Percentiles rank a stretch among this genome's conserved stretches.
Evolutionary conservation across 2,329 filamentous ascomycete genomes (phyloP).

Genomic region (Calycina marina): DNA sequence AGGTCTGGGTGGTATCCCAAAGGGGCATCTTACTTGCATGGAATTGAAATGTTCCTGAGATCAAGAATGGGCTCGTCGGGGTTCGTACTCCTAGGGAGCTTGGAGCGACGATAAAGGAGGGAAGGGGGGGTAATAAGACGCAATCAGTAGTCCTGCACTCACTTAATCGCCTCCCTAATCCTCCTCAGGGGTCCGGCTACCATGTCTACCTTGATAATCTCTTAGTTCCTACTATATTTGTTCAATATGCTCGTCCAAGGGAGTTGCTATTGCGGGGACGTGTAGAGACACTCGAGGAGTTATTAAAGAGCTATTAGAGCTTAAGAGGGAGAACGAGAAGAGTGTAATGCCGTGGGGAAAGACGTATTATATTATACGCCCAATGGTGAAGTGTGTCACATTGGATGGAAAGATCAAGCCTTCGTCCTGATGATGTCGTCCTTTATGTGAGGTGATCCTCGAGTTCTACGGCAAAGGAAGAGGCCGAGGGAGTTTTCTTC

Average conservation of each 20-base stretch:
- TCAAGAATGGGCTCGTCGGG: neutral
- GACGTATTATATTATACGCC: slow-evolving; percentile 1
- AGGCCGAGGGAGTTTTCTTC: slow-evolving; percentile 2
- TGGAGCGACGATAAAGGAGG: neutral
- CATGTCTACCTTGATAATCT: slow-evolving; percentile 2
- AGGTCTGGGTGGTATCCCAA: neutral
- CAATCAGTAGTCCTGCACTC: neutral
- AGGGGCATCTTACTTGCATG: neutral
- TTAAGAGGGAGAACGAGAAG: slow-evolving; percentile 2
- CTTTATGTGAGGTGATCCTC: neutral
- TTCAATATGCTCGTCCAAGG: neutral
- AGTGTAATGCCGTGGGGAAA: slow-evolving; percentile 3
- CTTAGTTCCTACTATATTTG: slow-evolving; percentile 2
- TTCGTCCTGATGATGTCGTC: slow-evolving; percentile 3
- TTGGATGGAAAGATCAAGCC: slow-evolving; percentile 3
- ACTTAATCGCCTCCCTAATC: slow-evolving; percentile 1
- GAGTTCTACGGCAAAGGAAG: slow-evolving; percentile 1
- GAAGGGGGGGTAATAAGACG: slow-evolving; percentile 1
- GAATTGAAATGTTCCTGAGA: neutral
- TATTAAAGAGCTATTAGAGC: slow-evolving; percentile 2
- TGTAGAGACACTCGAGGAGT: neutral
- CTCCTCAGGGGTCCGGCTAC: neutral
- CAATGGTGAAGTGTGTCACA: slow-evolving; percentile 1
- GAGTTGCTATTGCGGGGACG: neutral
- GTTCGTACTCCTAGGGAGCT: neutral